A percentile compares a stretch with the other conserved stretches of the same genome.
Conservation (phyloP, 768 basidiomycete genomes). For the Royoungia palumana region DNA sequence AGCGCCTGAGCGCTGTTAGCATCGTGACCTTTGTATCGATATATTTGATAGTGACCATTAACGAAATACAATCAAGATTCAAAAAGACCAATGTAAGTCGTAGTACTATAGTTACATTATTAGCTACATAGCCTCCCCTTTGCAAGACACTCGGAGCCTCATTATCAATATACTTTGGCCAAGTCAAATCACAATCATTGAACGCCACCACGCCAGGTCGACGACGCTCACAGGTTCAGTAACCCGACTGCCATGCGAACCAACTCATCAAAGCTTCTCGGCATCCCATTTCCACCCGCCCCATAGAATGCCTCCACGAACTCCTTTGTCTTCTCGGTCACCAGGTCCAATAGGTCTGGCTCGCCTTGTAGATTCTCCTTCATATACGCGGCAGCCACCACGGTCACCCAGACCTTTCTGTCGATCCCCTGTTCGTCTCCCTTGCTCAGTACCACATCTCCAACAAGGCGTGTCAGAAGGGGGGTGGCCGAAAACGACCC, state of each 20-base stretch:
- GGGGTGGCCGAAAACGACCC: constrained; percentile 45
- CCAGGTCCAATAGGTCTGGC: constrained; percentile 41
- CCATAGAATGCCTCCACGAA: constrained; percentile 28
- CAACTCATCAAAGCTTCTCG: constrained; percentile 20
- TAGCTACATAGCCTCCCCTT: no score
- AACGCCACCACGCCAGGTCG: no score
- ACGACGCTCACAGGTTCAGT: not conserved
- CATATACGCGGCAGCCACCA: constrained; percentile 46
- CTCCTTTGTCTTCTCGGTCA: constrained; percentile 41
- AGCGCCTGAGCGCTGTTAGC: no score
- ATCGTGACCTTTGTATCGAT: no score
- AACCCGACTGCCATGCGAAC: constrained; percentile 10
- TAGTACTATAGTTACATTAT: no score
- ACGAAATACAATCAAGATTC: no score
- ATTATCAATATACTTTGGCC: no score
- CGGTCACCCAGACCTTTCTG: constrained; percentile 46
- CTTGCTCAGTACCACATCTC: constrained; percentile 32
- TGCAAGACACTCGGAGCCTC: no score
- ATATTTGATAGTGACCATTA: no score
- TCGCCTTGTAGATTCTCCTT: constrained; percentile 32
- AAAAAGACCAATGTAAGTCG: no score
- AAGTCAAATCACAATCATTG: no score
- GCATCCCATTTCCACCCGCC: not conserved
- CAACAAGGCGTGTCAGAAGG: constrained; percentile 36
- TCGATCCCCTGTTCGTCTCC: constrained; percentile 31